Conservation (phyloP, 495 filamentous ascomycete genomes). For the Aspergillus steynii region DNA sequence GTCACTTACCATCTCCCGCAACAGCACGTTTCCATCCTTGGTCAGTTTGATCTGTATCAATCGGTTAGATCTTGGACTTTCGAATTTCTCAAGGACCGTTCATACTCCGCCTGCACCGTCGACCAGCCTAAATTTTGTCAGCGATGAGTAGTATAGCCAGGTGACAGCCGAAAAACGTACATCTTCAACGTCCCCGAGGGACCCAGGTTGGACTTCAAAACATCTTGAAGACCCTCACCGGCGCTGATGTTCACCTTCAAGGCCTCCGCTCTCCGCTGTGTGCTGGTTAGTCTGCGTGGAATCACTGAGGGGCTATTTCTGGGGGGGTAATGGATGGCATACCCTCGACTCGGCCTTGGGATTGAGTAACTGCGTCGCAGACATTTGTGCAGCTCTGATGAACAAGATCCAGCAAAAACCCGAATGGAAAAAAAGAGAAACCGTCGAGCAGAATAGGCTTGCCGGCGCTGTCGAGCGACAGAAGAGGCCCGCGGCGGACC, state of each 20-base stretch:
- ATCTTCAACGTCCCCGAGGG: constrained; percentile 96
- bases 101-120: constrained; percentile 91
- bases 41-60: constrained; percentile 87
- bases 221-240: constrained; percentile 93
- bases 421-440: constrained; percentile 16
- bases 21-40: constrained; percentile 94
- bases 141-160: constrained; percentile 20
- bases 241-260: constrained; percentile 94
- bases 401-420: constrained; percentile 26
- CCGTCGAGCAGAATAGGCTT: constrained; percentile 21
- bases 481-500: constrained; percentile 13
- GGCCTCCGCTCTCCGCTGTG: constrained; percentile 90
- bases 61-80: constrained; percentile 17
- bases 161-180: constrained; percentile 46
- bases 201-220: constrained; percentile 93
- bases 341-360: constrained; percentile 97
- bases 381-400: constrained; percentile 40
- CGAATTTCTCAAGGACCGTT: constrained; percentile 20
- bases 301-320: constrained; percentile 29
- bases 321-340: constrained; percentile 31
- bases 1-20: constrained; percentile 87
- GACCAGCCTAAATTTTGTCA: constrained; percentile 68
- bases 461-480: constrained; percentile 55
- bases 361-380: constrained; percentile 92
- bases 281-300: constrained; percentile 42